phyloP scores from a whole-genome alignment of 108 stramenopile species.

The Skeletonema marinoi region DNA sequence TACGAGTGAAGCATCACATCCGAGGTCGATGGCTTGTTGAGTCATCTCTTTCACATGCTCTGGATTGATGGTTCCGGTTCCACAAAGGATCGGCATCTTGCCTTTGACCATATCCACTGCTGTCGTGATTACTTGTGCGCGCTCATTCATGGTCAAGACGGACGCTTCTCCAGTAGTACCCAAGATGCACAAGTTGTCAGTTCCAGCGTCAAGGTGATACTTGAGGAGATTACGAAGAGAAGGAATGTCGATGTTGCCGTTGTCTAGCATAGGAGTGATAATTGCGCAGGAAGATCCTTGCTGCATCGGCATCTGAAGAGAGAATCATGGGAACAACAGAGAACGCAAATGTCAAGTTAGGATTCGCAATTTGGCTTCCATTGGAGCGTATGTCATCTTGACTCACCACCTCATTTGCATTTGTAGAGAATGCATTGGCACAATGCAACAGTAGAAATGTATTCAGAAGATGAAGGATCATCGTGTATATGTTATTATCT shows the following conservation, averaged over 20 bases:
- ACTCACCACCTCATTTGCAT: constrained; percentile 30
- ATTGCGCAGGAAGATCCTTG: constrained; percentile 86
- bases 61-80: constrained; percentile 88
- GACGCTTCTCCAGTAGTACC: constrained; percentile 96
- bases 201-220: constrained; percentile 75
- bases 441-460: not conserved
- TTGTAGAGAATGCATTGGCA: constrained; percentile 6
- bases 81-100: constrained; percentile 73
- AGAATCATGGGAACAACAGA: not conserved
- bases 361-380: not conserved
- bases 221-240: constrained; percentile 70
- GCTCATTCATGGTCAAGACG: constrained; percentile 77
- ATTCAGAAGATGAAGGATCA: not conserved
- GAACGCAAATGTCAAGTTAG: not conserved
- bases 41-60: constrained; percentile 71
- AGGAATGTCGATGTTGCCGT: constrained; percentile 74
- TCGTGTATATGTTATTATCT: not conserved
- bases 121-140: constrained; percentile 68
- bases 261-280: constrained; percentile 82
- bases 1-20: constrained; percentile 89
- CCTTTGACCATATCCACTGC: constrained; percentile 79
- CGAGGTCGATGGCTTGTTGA: constrained; percentile 85
- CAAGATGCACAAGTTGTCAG: constrained; percentile 87
- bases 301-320: constrained; percentile 29
- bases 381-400: not conserved